Base-by-base conservation (phyloP, 805 yeast genomes). In the Starmerella davenportii region DNA sequence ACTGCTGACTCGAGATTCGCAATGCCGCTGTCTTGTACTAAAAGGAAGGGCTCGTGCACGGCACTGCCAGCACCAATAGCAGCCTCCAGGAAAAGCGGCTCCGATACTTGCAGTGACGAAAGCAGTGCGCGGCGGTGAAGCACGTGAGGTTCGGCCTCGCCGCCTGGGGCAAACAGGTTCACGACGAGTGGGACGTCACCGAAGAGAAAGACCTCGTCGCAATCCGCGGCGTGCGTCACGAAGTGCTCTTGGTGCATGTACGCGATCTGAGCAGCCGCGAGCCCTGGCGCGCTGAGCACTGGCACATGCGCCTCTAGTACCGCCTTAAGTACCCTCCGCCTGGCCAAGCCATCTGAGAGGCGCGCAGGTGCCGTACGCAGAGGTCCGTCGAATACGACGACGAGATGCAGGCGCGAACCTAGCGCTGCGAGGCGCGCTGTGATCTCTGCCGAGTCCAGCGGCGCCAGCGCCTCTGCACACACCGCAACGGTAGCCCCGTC, bases 161-260 rank as follows among this genome's bases (percentile, higher is more conserved):
- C 63, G 38, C 66, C 71, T 44, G 74, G 68, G 43, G 79, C 92
- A 65, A 84, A 67, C 16, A 77, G 70, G 36, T 75, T 57, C 40
- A 87, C 76, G 42, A 84, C 72, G 46, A 71, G 76, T 41, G 80
- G 90, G 21, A 78, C 66, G 19, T 69, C 67, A 58, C 59, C 50
- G 34, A 71, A 56, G 53, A 87, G 61, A 33, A 85, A 60, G 29
- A 74, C 65, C 50, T 90, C 96, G 1, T 84, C 76, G 5, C 94
- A 76, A 1, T 93, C 94, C 57, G 74, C 79, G 28, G 85, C 72
- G 4, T 78, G 74, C 55, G 85, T 84, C 37, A 87, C 69, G 34
- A 64, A 59, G 0, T 62, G 64, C 36, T 62, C 63, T 34, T 68
- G 68, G 43, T 46, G 65, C 49, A 87, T 59, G 51, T 81, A 82